Conservation (phyloP, 2,329 filamentous ascomycete species). For the Claviceps capensis region DNA sequence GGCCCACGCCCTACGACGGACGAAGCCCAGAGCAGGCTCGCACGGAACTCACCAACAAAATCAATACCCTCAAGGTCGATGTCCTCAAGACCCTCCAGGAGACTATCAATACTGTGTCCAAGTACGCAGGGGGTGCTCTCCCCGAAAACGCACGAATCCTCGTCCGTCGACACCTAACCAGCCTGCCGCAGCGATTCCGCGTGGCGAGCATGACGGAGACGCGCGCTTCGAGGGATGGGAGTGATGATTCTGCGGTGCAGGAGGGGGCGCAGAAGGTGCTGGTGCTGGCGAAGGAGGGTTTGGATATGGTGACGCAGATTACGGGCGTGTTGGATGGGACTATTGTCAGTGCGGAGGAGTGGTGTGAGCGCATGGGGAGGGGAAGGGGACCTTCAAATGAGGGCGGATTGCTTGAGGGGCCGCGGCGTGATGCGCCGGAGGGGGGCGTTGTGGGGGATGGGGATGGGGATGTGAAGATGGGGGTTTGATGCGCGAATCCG, state of each 20-base stretch:
- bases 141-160: constrained; percentile 78
- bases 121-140: constrained; percentile 79
- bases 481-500: no score
- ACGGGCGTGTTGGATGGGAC: constrained; percentile 80
- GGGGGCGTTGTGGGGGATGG: background rate
- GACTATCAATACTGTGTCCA: constrained; percentile 73
- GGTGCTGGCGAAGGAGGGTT: constrained; percentile 73
- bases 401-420: constrained; percentile 10
- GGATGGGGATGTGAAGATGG: constrained; percentile 6
- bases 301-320: constrained; percentile 91
- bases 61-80: constrained; percentile 54
- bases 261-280: constrained; percentile 64
- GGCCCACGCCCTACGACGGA: background rate
- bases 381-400: constrained; percentile 15
- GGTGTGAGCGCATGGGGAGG: constrained; percentile 65
- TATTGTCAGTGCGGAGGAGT: constrained; percentile 78
- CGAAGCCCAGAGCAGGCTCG: constrained; percentile 17
- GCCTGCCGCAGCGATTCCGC: constrained; percentile 70
- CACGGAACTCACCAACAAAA: constrained; percentile 41
- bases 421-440: background rate
- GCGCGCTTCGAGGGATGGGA: constrained; percentile 16
- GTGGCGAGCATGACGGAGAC: constrained; percentile 43
- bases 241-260: constrained; percentile 23
- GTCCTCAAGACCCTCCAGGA: constrained; percentile 68
- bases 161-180: constrained; percentile 72